A percentile compares a stretch with the other conserved stretches of the same genome.
phyloP scores from a whole-genome alignment of 768 basidiomycete species.

The Tulasnella sp. region DNA sequence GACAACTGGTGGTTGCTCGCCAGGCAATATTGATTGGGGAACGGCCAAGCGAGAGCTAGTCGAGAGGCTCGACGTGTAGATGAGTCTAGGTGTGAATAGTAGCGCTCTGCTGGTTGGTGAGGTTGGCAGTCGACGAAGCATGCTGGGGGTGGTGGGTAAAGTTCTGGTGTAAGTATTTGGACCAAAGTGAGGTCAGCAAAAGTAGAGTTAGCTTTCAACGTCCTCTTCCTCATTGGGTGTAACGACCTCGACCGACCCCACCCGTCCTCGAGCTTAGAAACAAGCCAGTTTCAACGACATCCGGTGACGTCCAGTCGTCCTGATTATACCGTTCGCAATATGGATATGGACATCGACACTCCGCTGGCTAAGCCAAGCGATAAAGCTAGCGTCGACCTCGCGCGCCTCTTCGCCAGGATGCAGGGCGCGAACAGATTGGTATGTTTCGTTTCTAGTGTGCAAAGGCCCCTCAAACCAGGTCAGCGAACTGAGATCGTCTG shows the following conservation, averaged over 20 bases:
- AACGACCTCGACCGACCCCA: neutral
- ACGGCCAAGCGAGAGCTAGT: neutral
- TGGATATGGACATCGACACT: neutral
- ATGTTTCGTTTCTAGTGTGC: neutral
- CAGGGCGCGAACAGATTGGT: neutral
- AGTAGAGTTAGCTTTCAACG: neutral
- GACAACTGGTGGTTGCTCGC: slow-evolving; percentile 21
- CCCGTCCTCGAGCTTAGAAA: neutral
- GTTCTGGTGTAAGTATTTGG: neutral
- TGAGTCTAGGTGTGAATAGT: neutral
- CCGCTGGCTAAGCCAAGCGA: neutral
- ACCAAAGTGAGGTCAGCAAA: neutral
- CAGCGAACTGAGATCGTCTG: neutral
- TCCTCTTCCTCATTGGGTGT: neutral
- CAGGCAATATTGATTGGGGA: slow-evolving; percentile 2
- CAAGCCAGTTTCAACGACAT: neutral
- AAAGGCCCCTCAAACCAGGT: neutral
- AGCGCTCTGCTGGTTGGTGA: neutral
- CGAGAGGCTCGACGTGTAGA: neutral
- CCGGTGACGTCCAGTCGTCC: neutral
- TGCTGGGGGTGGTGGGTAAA: neutral
- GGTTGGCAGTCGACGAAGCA: neutral
- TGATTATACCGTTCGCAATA: neutral
- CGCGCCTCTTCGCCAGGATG: neutral
- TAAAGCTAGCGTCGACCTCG: neutral